phyloP scores from a whole-genome alignment of 441 rosid species.

The Eruca vesicaria region DNA sequence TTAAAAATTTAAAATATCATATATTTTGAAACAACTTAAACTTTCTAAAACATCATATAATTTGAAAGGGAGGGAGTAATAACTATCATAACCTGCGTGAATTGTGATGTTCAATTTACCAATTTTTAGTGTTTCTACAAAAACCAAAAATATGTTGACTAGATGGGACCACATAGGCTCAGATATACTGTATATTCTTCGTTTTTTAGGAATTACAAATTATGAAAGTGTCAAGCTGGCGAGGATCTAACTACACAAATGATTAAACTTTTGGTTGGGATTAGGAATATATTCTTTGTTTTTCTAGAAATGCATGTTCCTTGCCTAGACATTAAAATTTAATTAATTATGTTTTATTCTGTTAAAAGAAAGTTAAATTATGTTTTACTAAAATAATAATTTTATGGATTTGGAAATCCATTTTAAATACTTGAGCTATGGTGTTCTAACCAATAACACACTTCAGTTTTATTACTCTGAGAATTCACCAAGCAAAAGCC shows the following conservation, averaged over 20 bases:
- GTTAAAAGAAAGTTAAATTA: not conserved
- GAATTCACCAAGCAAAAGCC: not conserved
- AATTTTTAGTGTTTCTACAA: not conserved
- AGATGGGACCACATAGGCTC: not conserved
- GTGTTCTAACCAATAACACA: not conserved
- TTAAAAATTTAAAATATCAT: no score
- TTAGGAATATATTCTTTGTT: not conserved
- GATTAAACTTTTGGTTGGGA: not conserved
- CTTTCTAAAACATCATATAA: no score
- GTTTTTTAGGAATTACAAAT: not conserved
- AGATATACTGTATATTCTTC: not conserved
- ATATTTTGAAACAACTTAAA: no score
- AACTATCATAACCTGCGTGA: not conserved
- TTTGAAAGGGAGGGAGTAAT: no score
- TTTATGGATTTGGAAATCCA: not conserved
- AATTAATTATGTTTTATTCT: not conserved
- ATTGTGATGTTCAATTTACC: not conserved
- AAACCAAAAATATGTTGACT: not conserved
- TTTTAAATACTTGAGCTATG: not conserved
- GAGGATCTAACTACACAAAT: not conserved
- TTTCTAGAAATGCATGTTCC: not conserved
- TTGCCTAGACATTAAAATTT: not conserved
- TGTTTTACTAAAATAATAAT: not conserved
- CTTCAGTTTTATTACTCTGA: not conserved
- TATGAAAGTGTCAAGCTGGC: not conserved